Conservation (phyloP, 2,329 filamentous ascomycete species). For the Cladosporium sp. region DNA sequence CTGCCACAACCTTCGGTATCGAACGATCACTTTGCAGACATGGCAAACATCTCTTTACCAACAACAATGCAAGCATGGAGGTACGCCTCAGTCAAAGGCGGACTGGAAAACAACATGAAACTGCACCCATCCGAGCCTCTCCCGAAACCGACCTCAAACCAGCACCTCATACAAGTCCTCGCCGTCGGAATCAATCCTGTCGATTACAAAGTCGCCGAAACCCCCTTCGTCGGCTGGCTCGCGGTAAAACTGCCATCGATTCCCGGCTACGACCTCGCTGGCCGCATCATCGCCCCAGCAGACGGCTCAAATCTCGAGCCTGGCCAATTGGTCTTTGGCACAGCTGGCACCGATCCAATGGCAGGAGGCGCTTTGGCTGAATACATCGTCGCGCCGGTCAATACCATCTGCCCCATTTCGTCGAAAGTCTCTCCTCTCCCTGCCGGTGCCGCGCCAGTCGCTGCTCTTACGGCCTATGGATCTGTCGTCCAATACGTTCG, state of each 20-base stretch:
- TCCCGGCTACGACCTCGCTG: slow-evolving; percentile 50
- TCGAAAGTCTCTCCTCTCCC: slow-evolving; percentile 36
- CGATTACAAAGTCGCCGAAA: slow-evolving; percentile 60
- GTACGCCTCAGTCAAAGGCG: slow-evolving; percentile 43
- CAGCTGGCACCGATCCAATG: slow-evolving; percentile 29
- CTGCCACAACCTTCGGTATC: too few relatives aligned
- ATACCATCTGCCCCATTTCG: slow-evolving; percentile 38
- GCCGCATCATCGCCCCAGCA: slow-evolving; percentile 42
- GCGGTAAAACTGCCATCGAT: slow-evolving; percentile 36
- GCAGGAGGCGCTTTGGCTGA: slow-evolving; percentile 34
- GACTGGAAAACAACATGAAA: slow-evolving; percentile 51
- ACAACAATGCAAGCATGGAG: slow-evolving; percentile 56
- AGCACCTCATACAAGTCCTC: slow-evolving; percentile 54
- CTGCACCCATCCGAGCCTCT: slow-evolving; percentile 41
- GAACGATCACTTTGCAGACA: not conserved
- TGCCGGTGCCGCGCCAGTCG: slow-evolving; percentile 30
- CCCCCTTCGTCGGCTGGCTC: slow-evolving; percentile 32
- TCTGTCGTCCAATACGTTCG: slow-evolving; percentile 34
- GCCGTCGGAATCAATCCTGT: slow-evolving; percentile 51
- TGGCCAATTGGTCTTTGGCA: slow-evolving; percentile 39
- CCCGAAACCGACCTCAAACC: slow-evolving; percentile 26
- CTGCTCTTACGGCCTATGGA: slow-evolving; percentile 37
- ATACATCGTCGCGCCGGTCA: slow-evolving; percentile 34
- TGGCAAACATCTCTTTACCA: not conserved
- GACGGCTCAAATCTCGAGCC: slow-evolving; percentile 25